These are phyloP conservation scores for Diaporthe capsici DNA, from an alignment of 2,329 filamentous ascomycete genomes.

Conservation along the genomic window DNA sequence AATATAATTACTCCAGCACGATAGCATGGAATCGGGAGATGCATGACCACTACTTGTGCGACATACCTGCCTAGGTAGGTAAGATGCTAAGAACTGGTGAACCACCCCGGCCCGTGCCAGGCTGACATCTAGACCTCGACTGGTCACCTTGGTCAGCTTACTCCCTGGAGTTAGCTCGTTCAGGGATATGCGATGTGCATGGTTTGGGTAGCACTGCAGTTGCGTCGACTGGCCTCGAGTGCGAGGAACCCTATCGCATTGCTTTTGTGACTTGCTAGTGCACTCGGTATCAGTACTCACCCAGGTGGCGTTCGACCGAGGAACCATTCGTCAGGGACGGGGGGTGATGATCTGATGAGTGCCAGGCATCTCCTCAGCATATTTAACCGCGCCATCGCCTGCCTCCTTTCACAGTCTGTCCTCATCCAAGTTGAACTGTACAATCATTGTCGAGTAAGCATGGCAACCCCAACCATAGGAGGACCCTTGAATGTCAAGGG, in stretches of 20 bases:
- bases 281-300: background rate
- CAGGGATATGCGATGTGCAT: background rate
- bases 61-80: background rate
- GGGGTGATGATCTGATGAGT: background rate
- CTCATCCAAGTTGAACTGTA: background rate
- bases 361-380: background rate
- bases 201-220: constrained; percentile 4
- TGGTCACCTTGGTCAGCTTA: constrained; percentile 10
- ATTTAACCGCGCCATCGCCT: background rate
- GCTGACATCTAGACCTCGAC: background rate
- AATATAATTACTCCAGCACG: background rate
- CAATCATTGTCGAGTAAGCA: background rate
- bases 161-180: background rate
- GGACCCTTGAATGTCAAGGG: constrained; percentile 19
- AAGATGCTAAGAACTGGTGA: background rate
- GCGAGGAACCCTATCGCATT: constrained; percentile 30
- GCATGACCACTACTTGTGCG: background rate
- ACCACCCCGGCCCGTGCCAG: background rate
- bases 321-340: background rate
- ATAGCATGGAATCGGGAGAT: background rate
- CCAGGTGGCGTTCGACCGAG: background rate
- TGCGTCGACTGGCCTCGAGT: background rate
- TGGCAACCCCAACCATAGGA: constrained; percentile 10
- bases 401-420: background rate
- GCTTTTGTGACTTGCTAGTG: constrained; percentile 7